Evolutionary conservation across 768 basidiomycete species (phyloP), one percentile per base, ranked within the genome.

Genomic region (Tylopilus subfusipes): DNA sequence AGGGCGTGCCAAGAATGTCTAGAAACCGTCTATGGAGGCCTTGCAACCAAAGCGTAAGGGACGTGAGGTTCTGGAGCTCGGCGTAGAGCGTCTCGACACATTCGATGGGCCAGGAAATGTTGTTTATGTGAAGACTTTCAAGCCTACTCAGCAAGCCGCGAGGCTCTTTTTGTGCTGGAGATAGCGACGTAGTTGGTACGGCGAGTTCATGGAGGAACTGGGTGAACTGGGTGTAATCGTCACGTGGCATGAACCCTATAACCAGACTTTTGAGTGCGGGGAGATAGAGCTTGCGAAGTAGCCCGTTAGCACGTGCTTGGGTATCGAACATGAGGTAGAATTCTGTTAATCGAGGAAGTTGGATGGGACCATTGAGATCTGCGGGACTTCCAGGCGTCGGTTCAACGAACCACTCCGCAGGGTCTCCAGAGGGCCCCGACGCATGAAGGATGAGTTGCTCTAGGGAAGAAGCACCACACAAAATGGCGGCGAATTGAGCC

Each of bases 41-140:
- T 21, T 49, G 42, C 61, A 73, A 64, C 42, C 76, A 73, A 36
- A 82, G 60, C 47, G 68, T 68, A 45, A 88, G 67, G 42, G 64
- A 58, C 18, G 10, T 22, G 14, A 90, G 66, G 47, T 76, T 77
- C 3, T 60, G 66, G 24, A 88, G 73, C 57, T 82, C 76, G 16
- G 59, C 69, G 51, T 81, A 76, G 62, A 86, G 71, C 9, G 52
- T 53, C 31, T 75, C 66, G 21, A 74, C 55, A 29, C 67, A 67
- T 0, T 59, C 48, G 22, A 54, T 36, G 52, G 70, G 66, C 61
- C 79, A 82, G 1, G 77, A 77, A 39, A 87, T 68, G 12, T 75
- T 75, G 9, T 29, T 4, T 29, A 29, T 29, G 5, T 29, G 27
- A 9, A 29, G 27, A 9, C 5, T 29, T 29, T 29, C 27, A 29